These are phyloP conservation scores for Phytophthora kernoviae DNA, from an alignment of 352 stramenopile genomes.

Conservation along the genomic window DNA sequence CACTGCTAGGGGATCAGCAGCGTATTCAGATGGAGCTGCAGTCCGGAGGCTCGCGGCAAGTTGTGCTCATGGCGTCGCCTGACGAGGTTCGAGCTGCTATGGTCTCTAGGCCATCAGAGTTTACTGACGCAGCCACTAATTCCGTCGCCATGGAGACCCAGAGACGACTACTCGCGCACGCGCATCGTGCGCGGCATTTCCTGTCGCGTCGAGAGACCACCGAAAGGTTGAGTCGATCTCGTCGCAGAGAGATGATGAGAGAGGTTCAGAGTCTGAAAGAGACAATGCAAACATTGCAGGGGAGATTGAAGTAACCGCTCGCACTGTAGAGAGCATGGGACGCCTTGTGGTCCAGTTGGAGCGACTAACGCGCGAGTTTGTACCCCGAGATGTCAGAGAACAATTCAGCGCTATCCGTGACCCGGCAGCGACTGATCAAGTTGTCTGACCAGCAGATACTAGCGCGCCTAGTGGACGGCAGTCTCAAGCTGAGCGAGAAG, in stretches of 20 bases:
- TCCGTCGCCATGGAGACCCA: constrained; percentile 8
- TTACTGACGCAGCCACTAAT: no score
- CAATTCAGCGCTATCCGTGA: neutral
- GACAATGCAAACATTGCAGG: constrained; percentile 34
- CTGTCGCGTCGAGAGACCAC: constrained; percentile 22
- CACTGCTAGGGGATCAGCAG: constrained; percentile 6
- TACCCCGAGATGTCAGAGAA: no score
- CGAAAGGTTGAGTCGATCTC: constrained; percentile 24
- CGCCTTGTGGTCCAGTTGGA: constrained; percentile 41
- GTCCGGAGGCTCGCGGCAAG: constrained; percentile 8
- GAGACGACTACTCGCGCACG: constrained; percentile 20
- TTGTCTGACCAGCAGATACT: no score
- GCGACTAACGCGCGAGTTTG: constrained; percentile 19
- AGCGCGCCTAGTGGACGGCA: no score
- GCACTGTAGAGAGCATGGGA: constrained; percentile 43
- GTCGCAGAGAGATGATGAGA: constrained; percentile 39
- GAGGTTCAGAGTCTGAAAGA: constrained; percentile 42
- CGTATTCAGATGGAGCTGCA: constrained; percentile 25
- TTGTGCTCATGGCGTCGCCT: constrained; percentile 28
- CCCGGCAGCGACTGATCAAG: neutral
- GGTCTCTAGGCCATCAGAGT: neutral
- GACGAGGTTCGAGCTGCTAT: constrained; percentile 16
- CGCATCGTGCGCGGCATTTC: constrained; percentile 27
- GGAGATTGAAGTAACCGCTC: constrained; percentile 43
- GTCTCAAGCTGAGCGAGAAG: no score